Conservation (phyloP, 2,329 filamentous ascomycete species). For the Herpotrichia juniperi region DNA sequence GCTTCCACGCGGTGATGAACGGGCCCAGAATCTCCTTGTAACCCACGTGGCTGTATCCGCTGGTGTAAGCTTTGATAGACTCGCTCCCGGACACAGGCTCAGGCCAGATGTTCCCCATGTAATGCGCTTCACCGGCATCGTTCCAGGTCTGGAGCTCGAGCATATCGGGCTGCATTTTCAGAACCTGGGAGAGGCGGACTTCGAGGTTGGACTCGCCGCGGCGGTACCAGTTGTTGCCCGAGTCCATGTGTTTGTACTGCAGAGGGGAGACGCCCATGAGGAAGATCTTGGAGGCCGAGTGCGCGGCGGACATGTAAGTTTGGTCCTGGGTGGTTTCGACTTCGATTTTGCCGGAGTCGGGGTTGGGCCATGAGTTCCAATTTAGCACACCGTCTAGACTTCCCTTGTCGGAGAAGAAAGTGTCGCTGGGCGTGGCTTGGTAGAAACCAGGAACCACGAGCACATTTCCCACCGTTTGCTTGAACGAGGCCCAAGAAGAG, state of each 20-base stretch:
- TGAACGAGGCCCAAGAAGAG: conserved; percentile 25
- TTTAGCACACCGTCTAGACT: conserved; percentile 45
- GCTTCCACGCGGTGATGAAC: conserved; percentile 48
- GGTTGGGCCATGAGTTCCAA: conserved; percentile 46
- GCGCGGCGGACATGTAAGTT: conserved; percentile 34
- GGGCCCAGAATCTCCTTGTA: conserved; percentile 43
- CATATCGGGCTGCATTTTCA: conserved; percentile 45
- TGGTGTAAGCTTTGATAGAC: conserved; percentile 32
- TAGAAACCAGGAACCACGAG: conserved; percentile 42
- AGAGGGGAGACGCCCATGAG: conserved; percentile 48
- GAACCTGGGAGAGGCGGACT: conserved; percentile 30
- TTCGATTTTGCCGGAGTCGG: conserved; percentile 22
- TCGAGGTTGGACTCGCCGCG: conserved; percentile 47
- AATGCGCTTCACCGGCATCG: conserved; percentile 48
- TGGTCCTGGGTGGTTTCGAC: conserved; percentile 37
- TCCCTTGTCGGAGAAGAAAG: conserved; percentile 28
- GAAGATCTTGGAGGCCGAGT: conserved; percentile 41
- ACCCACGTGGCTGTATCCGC: conserved; percentile 42
- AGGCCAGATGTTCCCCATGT: conserved; percentile 48
- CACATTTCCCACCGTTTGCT: conserved; percentile 30
- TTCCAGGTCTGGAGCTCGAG: conserved; percentile 51
- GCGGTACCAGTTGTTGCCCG: conserved; percentile 42
- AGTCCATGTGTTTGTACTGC: conserved; percentile 47
- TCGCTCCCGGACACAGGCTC: conserved; percentile 34
- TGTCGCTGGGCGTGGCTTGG: conserved; percentile 19